Base-by-base conservation (phyloP, 1,284 basidiomycete genomes). In the Melanopsichium pennsylvanicum region DNA sequence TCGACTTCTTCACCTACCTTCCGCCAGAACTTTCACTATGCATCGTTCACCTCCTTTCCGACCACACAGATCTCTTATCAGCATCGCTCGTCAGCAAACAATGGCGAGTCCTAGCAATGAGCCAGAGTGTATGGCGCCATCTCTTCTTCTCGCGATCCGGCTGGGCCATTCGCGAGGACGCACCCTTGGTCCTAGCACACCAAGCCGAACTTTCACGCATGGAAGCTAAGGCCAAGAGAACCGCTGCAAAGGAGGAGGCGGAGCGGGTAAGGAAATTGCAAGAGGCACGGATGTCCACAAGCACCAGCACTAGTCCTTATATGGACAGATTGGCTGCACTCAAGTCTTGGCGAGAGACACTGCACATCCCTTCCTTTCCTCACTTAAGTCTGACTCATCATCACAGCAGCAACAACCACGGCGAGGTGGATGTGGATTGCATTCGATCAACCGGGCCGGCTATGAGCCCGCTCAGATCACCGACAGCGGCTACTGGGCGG, bases 121-220 rank as follows among this genome's bases (percentile, higher is more conserved):
- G 70, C 19, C 50, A 52, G 32, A 29, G 39, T 3, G 54, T 75
- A 2, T 75, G 74, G 74, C 50, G 62, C 3, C 43, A 52, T 16
- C 26, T 57, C n/a, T 75, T 72, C 56, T 63, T 67, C 25, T 43
- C 39, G 1, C 37, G 50, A 6, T 60, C 61, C 0, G 71, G 69
- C 8, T 75, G 74, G 74, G 52, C 59, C 4, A 67, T 73, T 8
- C 41, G 71, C 1, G 60, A 63, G 31, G 66, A 69, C n/a, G 64
- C 72, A 15, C 61, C 66, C 21, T 13, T 59, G 6, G 58, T 71
- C 9, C 43, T 72, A 11, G 43, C 57, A 44, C 57, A 60, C 19
- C 66, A 63, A n/a, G 48, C 44, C 13, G 51, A 61, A 25, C 26
- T 57, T 23, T 33, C 40, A 12, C 21, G 52, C 2, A 44, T 57